These are phyloP conservation scores for Eucalyptus tenuipes DNA, from an alignment of 345 rosid species.

Conservation along the genomic window DNA sequence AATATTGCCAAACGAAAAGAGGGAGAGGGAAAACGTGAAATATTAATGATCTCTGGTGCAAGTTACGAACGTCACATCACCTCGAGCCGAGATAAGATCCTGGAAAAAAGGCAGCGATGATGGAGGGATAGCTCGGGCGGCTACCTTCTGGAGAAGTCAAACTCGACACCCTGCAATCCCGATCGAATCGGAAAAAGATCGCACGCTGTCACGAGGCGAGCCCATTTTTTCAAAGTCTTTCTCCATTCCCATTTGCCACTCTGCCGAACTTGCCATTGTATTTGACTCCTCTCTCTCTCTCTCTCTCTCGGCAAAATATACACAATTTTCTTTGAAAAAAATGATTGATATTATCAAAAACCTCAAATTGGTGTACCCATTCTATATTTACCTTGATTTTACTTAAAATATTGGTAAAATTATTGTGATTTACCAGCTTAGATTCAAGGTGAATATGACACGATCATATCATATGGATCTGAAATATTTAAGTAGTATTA, in stretches of 20 bases:
- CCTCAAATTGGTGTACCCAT: fast-evolving
- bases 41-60: background rate
- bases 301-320: background rate
- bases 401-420: background rate
- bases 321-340: background rate
- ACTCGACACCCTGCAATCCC: background rate
- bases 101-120: background rate
- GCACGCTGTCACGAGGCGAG: background rate
- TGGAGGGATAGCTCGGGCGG: background rate
- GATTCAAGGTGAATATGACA: fast-evolving
- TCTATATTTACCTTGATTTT: background rate
- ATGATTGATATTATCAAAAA: no score
- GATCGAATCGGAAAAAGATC: background rate
- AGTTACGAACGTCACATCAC: background rate
- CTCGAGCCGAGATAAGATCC: background rate
- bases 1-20: background rate
- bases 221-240: background rate
- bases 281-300: background rate
- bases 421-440: fast-evolving
- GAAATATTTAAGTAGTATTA: background rate
- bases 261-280: background rate
- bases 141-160: background rate
- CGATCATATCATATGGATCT: fast-evolving
- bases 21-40: background rate
- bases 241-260: background rate